These are phyloP conservation scores for Talaromyces piceae DNA, from an alignment of 2,329 filamentous ascomycete species.

Conservation along the genomic window DNA sequence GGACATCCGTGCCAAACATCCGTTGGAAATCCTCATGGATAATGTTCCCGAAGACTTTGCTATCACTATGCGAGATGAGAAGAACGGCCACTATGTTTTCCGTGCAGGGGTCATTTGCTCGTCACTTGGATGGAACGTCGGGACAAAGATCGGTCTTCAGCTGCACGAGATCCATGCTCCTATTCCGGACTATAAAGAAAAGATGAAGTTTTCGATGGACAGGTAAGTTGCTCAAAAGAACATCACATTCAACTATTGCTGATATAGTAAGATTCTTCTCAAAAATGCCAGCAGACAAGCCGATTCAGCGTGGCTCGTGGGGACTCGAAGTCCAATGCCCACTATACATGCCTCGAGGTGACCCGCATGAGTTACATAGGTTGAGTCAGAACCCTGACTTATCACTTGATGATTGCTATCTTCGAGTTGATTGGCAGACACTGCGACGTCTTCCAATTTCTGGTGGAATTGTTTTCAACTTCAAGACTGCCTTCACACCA, in stretches of 20 bases:
- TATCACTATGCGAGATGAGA: constrained; percentile 63
- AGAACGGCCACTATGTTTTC: constrained; percentile 65
- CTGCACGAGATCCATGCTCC: constrained; percentile 64
- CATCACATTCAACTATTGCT: not conserved
- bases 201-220: constrained; percentile 84
- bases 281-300: constrained; percentile 64
- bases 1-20: constrained; percentile 54
- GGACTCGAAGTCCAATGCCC: constrained; percentile 68
- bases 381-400: constrained; percentile 52
- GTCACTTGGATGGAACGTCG: constrained; percentile 70
- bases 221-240: constrained; percentile 43
- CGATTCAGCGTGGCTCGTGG: constrained; percentile 82
- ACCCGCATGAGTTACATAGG: constrained; percentile 57
- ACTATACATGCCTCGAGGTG: constrained; percentile 64
- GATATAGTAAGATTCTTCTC: constrained; percentile 61
- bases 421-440: constrained; percentile 86
- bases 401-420: constrained; percentile 51
- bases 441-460: constrained; percentile 70
- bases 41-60: constrained; percentile 82
- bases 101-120: constrained; percentile 73
- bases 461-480: constrained; percentile 74
- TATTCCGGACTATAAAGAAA: constrained; percentile 78
- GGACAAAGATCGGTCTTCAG: constrained; percentile 62
- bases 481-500: constrained; percentile 78
- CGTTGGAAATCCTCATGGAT: constrained; percentile 63